These are phyloP conservation scores for Microsporum canis DNA, from an alignment of 2,329 filamentous ascomycete genomes.

Conservation along the genomic window DNA sequence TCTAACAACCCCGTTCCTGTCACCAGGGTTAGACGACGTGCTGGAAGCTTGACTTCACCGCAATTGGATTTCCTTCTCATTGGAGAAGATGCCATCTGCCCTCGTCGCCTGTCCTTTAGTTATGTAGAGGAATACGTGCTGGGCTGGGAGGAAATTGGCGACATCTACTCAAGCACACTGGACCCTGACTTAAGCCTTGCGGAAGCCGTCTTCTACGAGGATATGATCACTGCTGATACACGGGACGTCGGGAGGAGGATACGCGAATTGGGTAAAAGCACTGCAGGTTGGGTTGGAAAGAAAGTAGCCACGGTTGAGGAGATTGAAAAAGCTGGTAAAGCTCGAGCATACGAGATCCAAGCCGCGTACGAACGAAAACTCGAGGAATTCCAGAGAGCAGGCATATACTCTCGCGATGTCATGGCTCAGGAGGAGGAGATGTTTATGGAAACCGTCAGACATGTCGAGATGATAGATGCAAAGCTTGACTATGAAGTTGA, in stretches of 20 bases:
- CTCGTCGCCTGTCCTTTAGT: slow-evolving; percentile 38
- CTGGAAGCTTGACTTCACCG: slow-evolving; percentile 28
- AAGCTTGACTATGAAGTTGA: slow-evolving; percentile 89
- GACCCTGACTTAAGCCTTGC: slow-evolving; percentile 31
- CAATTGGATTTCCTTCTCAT: slow-evolving; percentile 14
- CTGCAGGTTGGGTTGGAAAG: slow-evolving; percentile 34
- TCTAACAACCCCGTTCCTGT: background rate
- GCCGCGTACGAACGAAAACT: slow-evolving; percentile 56
- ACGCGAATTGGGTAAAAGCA: slow-evolving; percentile 26
- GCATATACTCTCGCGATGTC: slow-evolving; percentile 56
- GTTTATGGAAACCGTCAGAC: slow-evolving; percentile 60
- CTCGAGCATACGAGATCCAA: slow-evolving; percentile 55
- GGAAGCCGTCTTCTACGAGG: slow-evolving; percentile 30
- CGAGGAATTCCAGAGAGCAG: slow-evolving; percentile 58
- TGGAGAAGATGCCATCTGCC: slow-evolving; percentile 24
- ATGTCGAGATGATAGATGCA: slow-evolving; percentile 68
- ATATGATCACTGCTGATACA: slow-evolving; percentile 28
- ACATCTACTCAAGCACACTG: slow-evolving; percentile 22
- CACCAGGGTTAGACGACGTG: slow-evolving; percentile 23
- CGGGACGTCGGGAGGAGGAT: slow-evolving; percentile 28
- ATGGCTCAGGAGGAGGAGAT: slow-evolving; percentile 57
- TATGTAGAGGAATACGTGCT: slow-evolving; percentile 37
- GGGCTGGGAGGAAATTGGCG: slow-evolving; percentile 24
- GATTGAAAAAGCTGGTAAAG: slow-evolving; percentile 53
- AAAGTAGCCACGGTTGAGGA: slow-evolving; percentile 36